Base-by-base conservation (phyloP, 2,329 filamentous ascomycete genomes). In the Verticillium alfalfae region DNA sequence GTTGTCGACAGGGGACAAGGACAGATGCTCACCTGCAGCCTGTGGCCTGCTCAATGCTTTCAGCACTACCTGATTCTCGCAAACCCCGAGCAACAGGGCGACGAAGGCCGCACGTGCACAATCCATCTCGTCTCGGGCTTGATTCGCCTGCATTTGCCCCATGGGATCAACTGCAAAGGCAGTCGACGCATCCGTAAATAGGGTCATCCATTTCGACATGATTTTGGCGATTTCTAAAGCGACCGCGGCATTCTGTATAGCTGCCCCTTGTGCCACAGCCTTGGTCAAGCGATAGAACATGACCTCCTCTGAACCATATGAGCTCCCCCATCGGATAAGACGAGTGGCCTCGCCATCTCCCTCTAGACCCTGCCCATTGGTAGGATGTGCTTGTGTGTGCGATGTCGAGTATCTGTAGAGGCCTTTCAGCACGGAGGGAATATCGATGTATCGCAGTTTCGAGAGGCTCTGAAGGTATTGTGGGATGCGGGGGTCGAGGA, bases 251-350 rank as follows among this genome's bases (percentile, higher is more conserved):
- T 76, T 77, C 61, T 71, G 75, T 57, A 86, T 82, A 1, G 78
- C 80, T 1, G 70, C 73, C 0, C 81, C 84, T 57, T 84, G 78
- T 1, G 81, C 89, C 58, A 98, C 93, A 0, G 89, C 90, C 75
- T 96, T 97, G 2, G 92, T 92, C 58, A 99, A 92, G 3, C 93
- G 88, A 74, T 97, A 96, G 70, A 97, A 89, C 75, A 98, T 91
- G 58, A 95, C 88, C 76, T 97, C 97, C 72, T 99, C 95, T 0
- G 89, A 74, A 63, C 78, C 78, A 65, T 84, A 87, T 1, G 85
- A 88, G 71, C 75, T 83, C 59, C 72, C 76, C 85, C 86, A 89
- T 63, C 80, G 72, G 36, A 71, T 45, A 34, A 65, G 66, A 3
- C 56, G 16, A 22, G 59, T 37, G 60, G 64, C 64, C 26, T 70